Evolutionary conservation across 495 filamentous ascomycete species (phyloP).

Genomic region (Hypoxylon crocopeplum): DNA sequence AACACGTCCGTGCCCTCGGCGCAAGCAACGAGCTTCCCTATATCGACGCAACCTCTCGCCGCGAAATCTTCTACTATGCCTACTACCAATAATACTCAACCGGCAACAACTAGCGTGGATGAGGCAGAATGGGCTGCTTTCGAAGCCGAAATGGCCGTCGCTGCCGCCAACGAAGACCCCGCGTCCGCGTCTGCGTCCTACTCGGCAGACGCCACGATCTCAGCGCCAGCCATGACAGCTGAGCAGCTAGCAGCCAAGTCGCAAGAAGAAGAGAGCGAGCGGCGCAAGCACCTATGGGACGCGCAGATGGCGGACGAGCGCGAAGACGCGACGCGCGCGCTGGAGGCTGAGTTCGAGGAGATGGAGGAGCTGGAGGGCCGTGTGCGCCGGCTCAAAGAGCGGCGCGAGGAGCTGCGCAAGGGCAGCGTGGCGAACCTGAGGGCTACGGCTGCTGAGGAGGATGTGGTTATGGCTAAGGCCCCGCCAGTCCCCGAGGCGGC

Average conservation of each 20-base stretch:
- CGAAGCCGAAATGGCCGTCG: constrained; percentile 79
- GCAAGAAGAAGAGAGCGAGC: constrained; percentile 62
- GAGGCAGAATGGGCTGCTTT: constrained; percentile 93
- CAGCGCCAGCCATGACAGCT: constrained; percentile 71
- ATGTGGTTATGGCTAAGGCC: constrained; percentile 25
- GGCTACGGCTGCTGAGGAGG: no score
- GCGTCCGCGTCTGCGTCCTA: constrained; percentile 8
- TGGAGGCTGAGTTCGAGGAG: constrained; percentile 91
- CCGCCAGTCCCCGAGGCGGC: background rate
- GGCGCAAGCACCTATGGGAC: constrained; percentile 68
- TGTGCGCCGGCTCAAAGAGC: constrained; percentile 77
- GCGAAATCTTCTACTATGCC: constrained; percentile 18
- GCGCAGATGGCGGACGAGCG: constrained; percentile 69
- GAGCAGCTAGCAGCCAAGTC: constrained; percentile 76
- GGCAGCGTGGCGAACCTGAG: no score
- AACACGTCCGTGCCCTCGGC: constrained; percentile 17
- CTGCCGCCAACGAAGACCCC: constrained; percentile 33
- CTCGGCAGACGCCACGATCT: constrained; percentile 67
- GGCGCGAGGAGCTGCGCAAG: constrained; percentile 57
- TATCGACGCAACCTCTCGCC: constrained; percentile 27
- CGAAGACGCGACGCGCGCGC: constrained; percentile 79
- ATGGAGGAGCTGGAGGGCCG: constrained; percentile 91
- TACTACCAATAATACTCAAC: constrained; percentile 7
- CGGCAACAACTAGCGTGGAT: constrained; percentile 56
- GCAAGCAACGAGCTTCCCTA: constrained; percentile 17